These are phyloP conservation scores for Tetragonia tetragonoides DNA, from an alignment of 148 eudicot species.

Conservation along the genomic window DNA sequence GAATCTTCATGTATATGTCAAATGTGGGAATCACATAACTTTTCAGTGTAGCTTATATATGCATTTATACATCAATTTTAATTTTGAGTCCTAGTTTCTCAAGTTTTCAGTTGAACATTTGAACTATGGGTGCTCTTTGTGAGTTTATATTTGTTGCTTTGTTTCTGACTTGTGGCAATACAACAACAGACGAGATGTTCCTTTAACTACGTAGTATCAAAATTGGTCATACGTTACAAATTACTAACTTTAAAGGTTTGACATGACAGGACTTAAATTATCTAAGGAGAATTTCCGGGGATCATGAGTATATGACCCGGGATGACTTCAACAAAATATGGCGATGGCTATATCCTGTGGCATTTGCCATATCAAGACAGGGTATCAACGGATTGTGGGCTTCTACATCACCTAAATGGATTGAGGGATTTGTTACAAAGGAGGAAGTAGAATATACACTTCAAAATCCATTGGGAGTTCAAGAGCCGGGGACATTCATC, in stretches of 20 bases:
- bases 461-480: conserved; percentile 48
- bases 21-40: neutral
- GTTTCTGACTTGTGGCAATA: neutral
- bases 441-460: conserved; percentile 87
- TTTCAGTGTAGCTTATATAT: neutral
- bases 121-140: neutral
- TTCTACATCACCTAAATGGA: conserved; percentile 64
- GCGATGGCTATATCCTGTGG: conserved; percentile 94
- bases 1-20: neutral
- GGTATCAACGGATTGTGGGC: conserved; percentile 66
- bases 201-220: neutral
- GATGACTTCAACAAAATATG: conserved; percentile 84
- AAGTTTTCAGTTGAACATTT: conserved; percentile 4
- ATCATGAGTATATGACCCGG: conserved; percentile 51
- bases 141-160: conserved; percentile 1
- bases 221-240: neutral
- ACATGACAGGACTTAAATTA: conserved; percentile 70
- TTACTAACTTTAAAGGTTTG: neutral
- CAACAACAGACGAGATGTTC: neutral
- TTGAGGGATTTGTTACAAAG: conserved; percentile 83
- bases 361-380: conserved; percentile 59
- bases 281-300: conserved; percentile 67
- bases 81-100: neutral
- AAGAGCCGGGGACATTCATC: conserved; percentile 84
- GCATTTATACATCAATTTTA: neutral